Percentiles rank a stretch among this genome's conserved stretches.
Conservation (phyloP, 2,329 filamentous ascomycete genomes). For the Fusarium nisikadoi region DNA sequence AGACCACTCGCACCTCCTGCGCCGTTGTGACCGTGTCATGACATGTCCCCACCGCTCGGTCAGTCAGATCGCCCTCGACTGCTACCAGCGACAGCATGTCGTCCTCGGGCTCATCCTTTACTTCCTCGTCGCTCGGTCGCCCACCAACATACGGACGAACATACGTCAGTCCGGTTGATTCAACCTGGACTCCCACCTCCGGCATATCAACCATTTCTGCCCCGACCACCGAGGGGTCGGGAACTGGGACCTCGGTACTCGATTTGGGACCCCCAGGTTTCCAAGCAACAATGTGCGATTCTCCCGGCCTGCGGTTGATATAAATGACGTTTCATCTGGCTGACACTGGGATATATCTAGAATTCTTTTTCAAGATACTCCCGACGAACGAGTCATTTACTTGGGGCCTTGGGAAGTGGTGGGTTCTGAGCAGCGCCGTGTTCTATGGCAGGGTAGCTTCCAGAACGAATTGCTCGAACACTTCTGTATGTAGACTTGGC, state of each 20-base stretch:
- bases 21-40: slow-evolving; percentile 45
- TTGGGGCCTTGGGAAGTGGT: slow-evolving; percentile 65
- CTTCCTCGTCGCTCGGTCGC: slow-evolving; percentile 57
- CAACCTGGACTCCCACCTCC: slow-evolving; percentile 59
- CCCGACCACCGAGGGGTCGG: slow-evolving; percentile 51
- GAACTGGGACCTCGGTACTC: slow-evolving; percentile 56
- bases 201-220: slow-evolving; percentile 57
- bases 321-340: slow-evolving; percentile 25
- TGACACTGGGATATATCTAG: slow-evolving; percentile 47
- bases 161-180: slow-evolving; percentile 57
- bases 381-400: slow-evolving; percentile 61
- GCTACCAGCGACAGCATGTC: slow-evolving; percentile 52
- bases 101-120: slow-evolving; percentile 61
- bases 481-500: slow-evolving; percentile 53
- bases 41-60: slow-evolving; percentile 47
- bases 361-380: slow-evolving; percentile 61
- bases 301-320: neutral
- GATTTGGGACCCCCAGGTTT: slow-evolving; percentile 65
- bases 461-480: slow-evolving; percentile 63
- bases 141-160: slow-evolving; percentile 55
- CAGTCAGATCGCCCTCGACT: slow-evolving; percentile 44
- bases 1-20: slow-evolving; percentile 35
- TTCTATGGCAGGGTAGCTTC: slow-evolving; percentile 65
- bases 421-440: slow-evolving; percentile 58
- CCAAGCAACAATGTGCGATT: slow-evolving; percentile 62